Conservation (phyloP, 73 alveolate species). For the Durusdinium trenchii region DNA sequence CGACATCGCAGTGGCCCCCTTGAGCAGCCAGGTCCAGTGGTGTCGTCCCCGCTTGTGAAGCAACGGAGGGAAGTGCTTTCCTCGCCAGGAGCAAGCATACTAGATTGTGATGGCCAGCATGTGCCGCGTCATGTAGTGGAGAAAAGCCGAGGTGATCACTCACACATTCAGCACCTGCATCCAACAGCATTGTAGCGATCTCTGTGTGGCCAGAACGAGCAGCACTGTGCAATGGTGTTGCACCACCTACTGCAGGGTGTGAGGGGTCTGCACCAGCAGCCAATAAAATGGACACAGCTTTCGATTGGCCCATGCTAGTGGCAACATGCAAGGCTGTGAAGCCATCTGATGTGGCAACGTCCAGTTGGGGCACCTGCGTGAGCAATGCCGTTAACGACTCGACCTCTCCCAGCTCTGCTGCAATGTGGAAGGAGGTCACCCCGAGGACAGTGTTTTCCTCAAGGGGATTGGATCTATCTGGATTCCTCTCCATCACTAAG, state of each 20-base stretch:
- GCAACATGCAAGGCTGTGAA: background rate
- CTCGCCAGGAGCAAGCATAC: slow-evolving; percentile 64
- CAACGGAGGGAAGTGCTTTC: background rate
- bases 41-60: background rate
- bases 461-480: too few species aligned
- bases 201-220: slow-evolving; percentile 45
- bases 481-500: too few species aligned
- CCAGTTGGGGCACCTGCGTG: too few species aligned
- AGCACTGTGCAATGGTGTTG: slow-evolving; percentile 62
- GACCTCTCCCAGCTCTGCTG: too few species aligned
- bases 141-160: slow-evolving; percentile 50
- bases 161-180: background rate
- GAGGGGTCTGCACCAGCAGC: slow-evolving; percentile 24
- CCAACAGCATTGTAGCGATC: slow-evolving; percentile 40
- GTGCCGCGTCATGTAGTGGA: slow-evolving; percentile 68
- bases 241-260: background rate
- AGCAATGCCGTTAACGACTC: too few species aligned
- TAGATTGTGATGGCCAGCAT: slow-evolving; percentile 11
- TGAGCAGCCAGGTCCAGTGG: slow-evolving; percentile 62
- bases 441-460: too few species aligned
- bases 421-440: too few species aligned
- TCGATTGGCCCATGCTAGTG: slow-evolving; percentile 10
- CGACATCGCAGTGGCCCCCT: slow-evolving; percentile 36
- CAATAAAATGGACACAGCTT: background rate
- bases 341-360: slow-evolving; percentile 1